A percentile compares a stretch with the other conserved stretches of the same genome.
phyloP scores from a whole-genome alignment of 352 stramenopile genomes.

The Phytophthora niederhauseri region DNA sequence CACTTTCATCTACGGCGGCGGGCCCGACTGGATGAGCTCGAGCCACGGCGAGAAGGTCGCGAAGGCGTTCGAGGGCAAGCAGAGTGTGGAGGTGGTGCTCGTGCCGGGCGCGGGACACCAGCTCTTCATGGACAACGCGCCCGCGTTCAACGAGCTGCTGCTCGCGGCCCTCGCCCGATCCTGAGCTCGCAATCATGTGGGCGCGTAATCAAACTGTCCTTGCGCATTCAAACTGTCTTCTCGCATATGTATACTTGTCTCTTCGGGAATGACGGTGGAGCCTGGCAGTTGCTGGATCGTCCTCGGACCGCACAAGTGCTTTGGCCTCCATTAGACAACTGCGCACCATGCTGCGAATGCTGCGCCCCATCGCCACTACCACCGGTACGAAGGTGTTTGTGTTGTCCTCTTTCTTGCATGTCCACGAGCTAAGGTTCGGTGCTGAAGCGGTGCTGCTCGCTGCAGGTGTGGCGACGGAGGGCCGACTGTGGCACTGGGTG shows the following conservation, averaged over 20 bases:
- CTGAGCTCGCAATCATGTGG: constrained; percentile 17
- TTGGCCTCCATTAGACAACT: neutral
- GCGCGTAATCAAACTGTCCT: constrained; percentile 9
- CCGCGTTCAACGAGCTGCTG: constrained; percentile 67
- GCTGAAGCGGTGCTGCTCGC: constrained; percentile 54
- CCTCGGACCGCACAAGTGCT: constrained; percentile 13
- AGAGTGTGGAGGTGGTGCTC: constrained; percentile 48
- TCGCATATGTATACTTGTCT: constrained; percentile 10
- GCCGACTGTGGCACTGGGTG: constrained; percentile 74
- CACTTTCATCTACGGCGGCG: constrained; percentile 73
- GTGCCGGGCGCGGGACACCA: constrained; percentile 65
- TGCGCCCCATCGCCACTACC: constrained; percentile 38
- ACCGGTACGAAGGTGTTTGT: constrained; percentile 23
- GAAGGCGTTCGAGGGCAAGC: constrained; percentile 40
- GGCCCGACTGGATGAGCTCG: constrained; percentile 74
- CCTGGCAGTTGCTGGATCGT: constrained; percentile 6
- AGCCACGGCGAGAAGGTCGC: constrained; percentile 58
- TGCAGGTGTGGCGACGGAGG: constrained; percentile 62
- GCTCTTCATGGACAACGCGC: constrained; percentile 74
- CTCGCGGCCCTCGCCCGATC: constrained; percentile 33
- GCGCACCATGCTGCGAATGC: constrained; percentile 37
- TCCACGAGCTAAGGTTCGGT: constrained; percentile 22
- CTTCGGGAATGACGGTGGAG: neutral
- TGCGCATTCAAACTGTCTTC: neutral
- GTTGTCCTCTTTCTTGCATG: neutral